phyloP scores from a whole-genome alignment of 2,329 filamentous ascomycete species.

The Scytalidium lignicola region DNA sequence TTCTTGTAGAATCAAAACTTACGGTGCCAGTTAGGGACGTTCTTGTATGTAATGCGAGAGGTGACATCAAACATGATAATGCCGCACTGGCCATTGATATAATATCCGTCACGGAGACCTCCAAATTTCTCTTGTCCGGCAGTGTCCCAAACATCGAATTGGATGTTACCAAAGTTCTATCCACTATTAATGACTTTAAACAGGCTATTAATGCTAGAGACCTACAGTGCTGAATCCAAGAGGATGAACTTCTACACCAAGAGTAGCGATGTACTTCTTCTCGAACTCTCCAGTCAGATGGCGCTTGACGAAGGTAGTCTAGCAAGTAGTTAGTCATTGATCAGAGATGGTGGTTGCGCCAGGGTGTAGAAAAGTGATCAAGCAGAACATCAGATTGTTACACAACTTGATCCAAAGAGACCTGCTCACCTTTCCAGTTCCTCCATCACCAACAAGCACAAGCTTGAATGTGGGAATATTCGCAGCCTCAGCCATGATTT shows the following conservation, averaged over 20 bases:
- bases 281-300: slow-evolving; percentile 99
- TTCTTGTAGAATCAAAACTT: slow-evolving; percentile 41
- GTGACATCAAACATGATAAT: slow-evolving; percentile 99
- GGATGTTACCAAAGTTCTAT: slow-evolving; percentile 88
- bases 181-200: slow-evolving; percentile 15
- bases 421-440: slow-evolving; percentile 89
- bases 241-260: slow-evolving; percentile 99
- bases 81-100: slow-evolving; percentile 99
- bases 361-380: neutral
- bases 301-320: slow-evolving; percentile 99
- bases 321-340: slow-evolving; percentile 20
- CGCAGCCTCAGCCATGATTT: slow-evolving; percentile 58
- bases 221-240: slow-evolving; percentile 96
- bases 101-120: slow-evolving; percentile 98
- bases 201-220: slow-evolving; percentile 23
- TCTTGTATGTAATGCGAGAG: slow-evolving; percentile 99
- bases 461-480: slow-evolving; percentile 91
- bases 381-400: neutral
- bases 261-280: slow-evolving; percentile 99
- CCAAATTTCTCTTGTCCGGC: slow-evolving; percentile 99
- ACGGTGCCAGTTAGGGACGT: slow-evolving; percentile 99
- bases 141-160: slow-evolving; percentile 99
- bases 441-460: slow-evolving; percentile 97
- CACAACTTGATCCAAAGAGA: neutral
- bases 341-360: slow-evolving; percentile 11